Conservation (phyloP, 352 stramenopile genomes). For the Phytopythium litorale region DNA sequence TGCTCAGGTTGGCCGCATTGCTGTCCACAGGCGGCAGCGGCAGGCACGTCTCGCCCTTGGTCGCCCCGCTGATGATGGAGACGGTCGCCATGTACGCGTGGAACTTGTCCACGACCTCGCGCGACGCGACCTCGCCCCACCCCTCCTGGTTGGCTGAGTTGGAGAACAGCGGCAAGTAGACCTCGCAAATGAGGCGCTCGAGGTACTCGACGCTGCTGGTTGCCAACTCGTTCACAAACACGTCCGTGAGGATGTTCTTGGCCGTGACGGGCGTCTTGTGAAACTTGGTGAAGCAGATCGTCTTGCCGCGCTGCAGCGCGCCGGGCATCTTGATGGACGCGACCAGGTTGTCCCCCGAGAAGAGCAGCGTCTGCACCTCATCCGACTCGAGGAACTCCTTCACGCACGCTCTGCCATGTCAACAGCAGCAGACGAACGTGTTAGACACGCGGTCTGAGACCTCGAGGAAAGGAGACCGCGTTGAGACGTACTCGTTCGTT, state of each 20-base stretch:
- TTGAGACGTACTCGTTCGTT: slow-evolving; percentile 56
- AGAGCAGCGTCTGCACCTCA: slow-evolving; percentile 84
- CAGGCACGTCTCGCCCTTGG: slow-evolving; percentile 96
- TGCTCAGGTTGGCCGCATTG: slow-evolving; percentile 77
- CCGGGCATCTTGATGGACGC: slow-evolving; percentile 86
- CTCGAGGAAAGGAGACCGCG: background rate
- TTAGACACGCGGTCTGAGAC: background rate
- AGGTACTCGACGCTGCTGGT: slow-evolving; percentile 94
- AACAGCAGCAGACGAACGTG: background rate
- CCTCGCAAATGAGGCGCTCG: slow-evolving; percentile 92
- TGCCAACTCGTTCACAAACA: slow-evolving; percentile 86
- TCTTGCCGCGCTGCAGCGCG: slow-evolving; percentile 85
- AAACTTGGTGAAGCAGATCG: slow-evolving; percentile 91
- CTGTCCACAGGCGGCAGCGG: slow-evolving; percentile 91
- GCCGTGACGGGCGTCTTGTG: slow-evolving; percentile 72
- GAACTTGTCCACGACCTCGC: slow-evolving; percentile 97
- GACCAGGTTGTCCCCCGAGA: slow-evolving; percentile 87
- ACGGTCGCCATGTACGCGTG: slow-evolving; percentile 96
- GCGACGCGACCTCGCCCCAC: slow-evolving; percentile 96
- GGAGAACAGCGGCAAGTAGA: slow-evolving; percentile 95
- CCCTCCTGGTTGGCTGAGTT: slow-evolving; percentile 94
- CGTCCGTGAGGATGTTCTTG: slow-evolving; percentile 84
- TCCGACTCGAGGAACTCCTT: slow-evolving; percentile 89
- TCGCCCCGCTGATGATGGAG: slow-evolving; percentile 96
- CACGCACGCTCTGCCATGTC: slow-evolving; percentile 35